Evolutionary conservation across 2,329 filamentous ascomycete species (phyloP).

Genomic region (Ciborinia camelliae): DNA sequence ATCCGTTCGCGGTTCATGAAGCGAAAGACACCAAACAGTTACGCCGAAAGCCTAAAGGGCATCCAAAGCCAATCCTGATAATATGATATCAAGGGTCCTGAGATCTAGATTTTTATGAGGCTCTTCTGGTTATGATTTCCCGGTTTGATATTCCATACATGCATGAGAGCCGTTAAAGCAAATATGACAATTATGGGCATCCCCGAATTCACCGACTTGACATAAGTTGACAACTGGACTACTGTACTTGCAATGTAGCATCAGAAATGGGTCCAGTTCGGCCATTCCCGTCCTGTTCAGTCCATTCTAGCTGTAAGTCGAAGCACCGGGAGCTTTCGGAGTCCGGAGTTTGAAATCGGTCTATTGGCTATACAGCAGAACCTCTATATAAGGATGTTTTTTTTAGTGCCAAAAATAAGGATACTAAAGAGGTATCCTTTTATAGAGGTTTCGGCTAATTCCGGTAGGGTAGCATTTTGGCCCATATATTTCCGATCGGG

Average conservation of each 20-base stretch:
- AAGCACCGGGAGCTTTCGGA: slow-evolving; percentile 16
- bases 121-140: slow-evolving; percentile 14
- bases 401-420: no score
- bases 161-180: slow-evolving; percentile 8
- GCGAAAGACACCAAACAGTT: not conserved
- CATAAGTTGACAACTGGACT: slow-evolving; percentile 1
- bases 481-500: no score
- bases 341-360: slow-evolving; percentile 8
- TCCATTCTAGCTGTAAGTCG: not conserved
- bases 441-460: no score
- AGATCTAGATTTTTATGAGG: slow-evolving; percentile 19
- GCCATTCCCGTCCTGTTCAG: not conserved
- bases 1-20: not conserved
- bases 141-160: slow-evolving; percentile 2
- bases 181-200: not conserved
- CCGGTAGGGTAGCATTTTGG: no score
- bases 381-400: no score
- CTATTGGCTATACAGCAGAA: not conserved
- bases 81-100: slow-evolving; percentile 16
- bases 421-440: no score
- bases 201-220: not conserved
- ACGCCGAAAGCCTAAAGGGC: slow-evolving; percentile 4
- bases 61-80: not conserved
- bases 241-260: not conserved
- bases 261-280: slow-evolving; percentile 8